Conservation (phyloP, 257 asterid species). For the Cordia subcordata region DNA sequence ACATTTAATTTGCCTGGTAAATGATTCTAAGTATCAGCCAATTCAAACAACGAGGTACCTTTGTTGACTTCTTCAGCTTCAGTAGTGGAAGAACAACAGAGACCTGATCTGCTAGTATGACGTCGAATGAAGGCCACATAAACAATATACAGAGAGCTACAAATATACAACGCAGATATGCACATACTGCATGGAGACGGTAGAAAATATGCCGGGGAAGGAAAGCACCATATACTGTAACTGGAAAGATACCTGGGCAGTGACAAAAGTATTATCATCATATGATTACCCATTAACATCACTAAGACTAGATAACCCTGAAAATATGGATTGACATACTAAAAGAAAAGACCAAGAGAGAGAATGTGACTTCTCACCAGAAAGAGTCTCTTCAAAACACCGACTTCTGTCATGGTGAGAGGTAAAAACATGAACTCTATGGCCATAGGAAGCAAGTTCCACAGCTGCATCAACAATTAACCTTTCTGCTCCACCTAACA, state of each 20-base stretch:
- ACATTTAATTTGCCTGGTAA: conserved; percentile 10
- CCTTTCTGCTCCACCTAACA: conserved; percentile 95
- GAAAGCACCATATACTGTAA: conserved; percentile 75
- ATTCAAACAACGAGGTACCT: conserved; percentile 42
- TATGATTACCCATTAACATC: background rate
- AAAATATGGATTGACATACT: background rate
- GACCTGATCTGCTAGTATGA: conserved; percentile 80
- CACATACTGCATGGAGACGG: conserved; percentile 82
- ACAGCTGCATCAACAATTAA: conserved; percentile 90
- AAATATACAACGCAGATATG: conserved; percentile 80
- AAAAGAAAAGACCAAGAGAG: background rate
- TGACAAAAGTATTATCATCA: conserved; percentile 6
- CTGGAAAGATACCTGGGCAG: conserved; percentile 66
- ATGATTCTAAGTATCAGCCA: background rate
- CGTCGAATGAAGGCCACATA: conserved; percentile 66
- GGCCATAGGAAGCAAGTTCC: conserved; percentile 77
- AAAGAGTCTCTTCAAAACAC: conserved; percentile 91
- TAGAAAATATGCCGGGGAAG: conserved; percentile 82
- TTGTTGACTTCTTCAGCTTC: conserved; percentile 68
- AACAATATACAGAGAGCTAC: conserved; percentile 73
- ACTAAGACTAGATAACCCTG: background rate
- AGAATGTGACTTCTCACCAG: conserved; percentile 40
- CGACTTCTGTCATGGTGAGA: conserved; percentile 82
- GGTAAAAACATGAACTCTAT: conserved; percentile 80
- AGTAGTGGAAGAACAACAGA: conserved; percentile 74